Evolutionary conservation across 192 early-diverging fungal species (phyloP).

Genomic region (Haplosporangium gracile): DNA sequence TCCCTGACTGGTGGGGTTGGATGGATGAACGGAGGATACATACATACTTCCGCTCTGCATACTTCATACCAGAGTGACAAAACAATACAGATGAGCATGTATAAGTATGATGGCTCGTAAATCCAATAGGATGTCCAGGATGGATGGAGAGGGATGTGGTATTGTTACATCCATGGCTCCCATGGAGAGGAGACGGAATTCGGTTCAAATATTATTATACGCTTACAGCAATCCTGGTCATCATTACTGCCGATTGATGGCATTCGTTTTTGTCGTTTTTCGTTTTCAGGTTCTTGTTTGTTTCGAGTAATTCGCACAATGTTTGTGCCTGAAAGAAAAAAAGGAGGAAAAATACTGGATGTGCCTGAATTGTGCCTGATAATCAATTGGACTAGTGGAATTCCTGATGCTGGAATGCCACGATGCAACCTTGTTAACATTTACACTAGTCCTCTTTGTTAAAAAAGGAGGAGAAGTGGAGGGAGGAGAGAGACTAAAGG

Average conservation of each 20-base stretch:
- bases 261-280: no score
- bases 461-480: not conserved
- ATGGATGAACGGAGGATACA: not conserved
- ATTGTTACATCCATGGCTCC: not conserved
- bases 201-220: no score
- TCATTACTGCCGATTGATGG: no score
- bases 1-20: not conserved
- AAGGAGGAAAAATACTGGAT: no score
- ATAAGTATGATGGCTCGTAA: not conserved
- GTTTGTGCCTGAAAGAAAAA: not conserved
- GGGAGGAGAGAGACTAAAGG: not conserved
- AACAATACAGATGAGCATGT: not conserved
- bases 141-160: not conserved
- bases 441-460: not conserved
- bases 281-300: not conserved
- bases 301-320: not conserved
- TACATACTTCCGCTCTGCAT: no score
- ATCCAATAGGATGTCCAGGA: not conserved
- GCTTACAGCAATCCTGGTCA: no score
- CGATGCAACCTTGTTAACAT: not conserved
- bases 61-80: not conserved
- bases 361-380: not conserved
- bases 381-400: not conserved
- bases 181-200: not conserved
- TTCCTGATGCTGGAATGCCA: not conserved